phyloP scores from a whole-genome alignment of 1,139 yeast species.

The Yamadazyma diospyri region DNA sequence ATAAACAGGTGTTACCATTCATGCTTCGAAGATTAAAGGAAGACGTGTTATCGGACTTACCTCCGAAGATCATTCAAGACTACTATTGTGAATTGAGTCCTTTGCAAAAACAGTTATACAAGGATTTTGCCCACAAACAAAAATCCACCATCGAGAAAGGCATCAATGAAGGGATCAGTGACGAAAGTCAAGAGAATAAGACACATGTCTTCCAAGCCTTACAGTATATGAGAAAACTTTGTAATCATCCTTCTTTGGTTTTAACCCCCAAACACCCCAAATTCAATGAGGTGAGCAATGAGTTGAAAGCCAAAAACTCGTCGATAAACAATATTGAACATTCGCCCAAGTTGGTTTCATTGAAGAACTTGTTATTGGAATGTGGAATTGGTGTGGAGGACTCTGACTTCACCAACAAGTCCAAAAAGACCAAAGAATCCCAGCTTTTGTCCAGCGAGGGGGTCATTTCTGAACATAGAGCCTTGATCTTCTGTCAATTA shows the following conservation, averaged over 20 bases:
- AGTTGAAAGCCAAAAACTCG: constrained; percentile 56
- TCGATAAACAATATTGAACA: constrained; percentile 71
- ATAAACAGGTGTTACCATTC: constrained; percentile 94
- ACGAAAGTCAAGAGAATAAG: constrained; percentile 50
- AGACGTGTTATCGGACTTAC: constrained; percentile 92
- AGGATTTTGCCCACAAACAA: constrained; percentile 88
- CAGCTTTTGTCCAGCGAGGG: constrained; percentile 52
- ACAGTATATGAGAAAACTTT: constrained; percentile 94
- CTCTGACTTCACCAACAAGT: constrained; percentile 28
- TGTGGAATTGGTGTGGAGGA: constrained; percentile 88
- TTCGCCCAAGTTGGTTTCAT: constrained; percentile 86
- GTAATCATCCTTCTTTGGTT: constrained; percentile 97
- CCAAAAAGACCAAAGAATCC: constrained; percentile 24
- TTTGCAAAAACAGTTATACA: constrained; percentile 80
- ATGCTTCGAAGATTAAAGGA: constrained; percentile 94
- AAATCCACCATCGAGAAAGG: constrained; percentile 69
- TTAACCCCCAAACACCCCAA: constrained; percentile 84
- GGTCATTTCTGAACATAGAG: constrained; percentile 93
- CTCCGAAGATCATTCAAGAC: constrained; percentile 98
- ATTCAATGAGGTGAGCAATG: constrained; percentile 57
- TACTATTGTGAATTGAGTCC: constrained; percentile 95
- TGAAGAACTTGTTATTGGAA: constrained; percentile 76
- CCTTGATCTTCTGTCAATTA: constrained; percentile 90
- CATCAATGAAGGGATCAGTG: constrained; percentile 39
- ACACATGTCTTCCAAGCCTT: constrained; percentile 96